Evolutionary conservation across 2,329 filamentous ascomycete species (phyloP).

Genomic region (Blastomyces percursus): DNA sequence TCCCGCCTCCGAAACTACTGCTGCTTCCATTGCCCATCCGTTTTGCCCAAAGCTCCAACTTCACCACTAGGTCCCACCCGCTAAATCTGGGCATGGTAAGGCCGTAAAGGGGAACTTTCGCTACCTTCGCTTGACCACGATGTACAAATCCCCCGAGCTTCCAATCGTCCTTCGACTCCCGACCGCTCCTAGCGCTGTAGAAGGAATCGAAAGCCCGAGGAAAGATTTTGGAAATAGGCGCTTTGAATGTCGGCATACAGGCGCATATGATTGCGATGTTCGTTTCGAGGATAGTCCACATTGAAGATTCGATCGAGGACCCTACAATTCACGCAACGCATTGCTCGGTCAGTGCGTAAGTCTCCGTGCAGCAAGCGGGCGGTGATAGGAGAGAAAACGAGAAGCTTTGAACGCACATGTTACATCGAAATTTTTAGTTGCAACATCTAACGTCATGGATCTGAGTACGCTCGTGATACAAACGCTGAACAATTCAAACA

Average conservation of each 20-base stretch:
- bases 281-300: slow-evolving; percentile 30
- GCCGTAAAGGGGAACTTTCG: neutral
- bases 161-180: neutral
- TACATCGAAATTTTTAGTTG: neutral
- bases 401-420: neutral
- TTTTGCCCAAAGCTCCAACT: slow-evolving; percentile 1
- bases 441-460: slow-evolving; percentile 21
- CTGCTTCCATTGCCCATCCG: neutral
- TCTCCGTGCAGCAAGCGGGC: neutral
- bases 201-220: slow-evolving; percentile 13
- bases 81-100: neutral
- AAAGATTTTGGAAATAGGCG: slow-evolving; percentile 17
- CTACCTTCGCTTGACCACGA: neutral
- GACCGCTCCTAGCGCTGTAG: neutral
- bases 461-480: slow-evolving; percentile 24
- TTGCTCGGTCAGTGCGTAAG: neutral
- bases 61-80: neutral
- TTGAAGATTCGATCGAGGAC: slow-evolving; percentile 1
- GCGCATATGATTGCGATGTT: slow-evolving; percentile 30
- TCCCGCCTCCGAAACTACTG: neutral
- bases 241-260: slow-evolving; percentile 28
- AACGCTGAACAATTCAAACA: slow-evolving; percentile 15
- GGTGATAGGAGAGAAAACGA: neutral
- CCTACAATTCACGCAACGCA: neutral
- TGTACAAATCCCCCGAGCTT: neutral